Percentiles rank a stretch among this genome's conserved stretches.
phyloP scores from a whole-genome alignment of 2,329 filamentous ascomycete species.

The Iodosphaeria phyllophila region DNA sequence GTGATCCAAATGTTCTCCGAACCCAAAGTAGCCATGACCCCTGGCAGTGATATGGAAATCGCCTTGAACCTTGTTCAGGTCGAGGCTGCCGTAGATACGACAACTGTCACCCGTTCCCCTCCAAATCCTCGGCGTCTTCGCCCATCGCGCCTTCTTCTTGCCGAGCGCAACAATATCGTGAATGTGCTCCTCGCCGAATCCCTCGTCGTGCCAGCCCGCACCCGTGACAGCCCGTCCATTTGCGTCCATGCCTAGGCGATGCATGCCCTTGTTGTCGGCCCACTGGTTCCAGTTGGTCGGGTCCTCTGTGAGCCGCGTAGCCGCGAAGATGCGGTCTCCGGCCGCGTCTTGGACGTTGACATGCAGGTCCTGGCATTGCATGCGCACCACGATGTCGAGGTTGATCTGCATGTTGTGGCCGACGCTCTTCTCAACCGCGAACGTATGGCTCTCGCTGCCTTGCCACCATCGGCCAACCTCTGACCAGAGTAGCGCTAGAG shows the following conservation, averaged over 20 bases:
- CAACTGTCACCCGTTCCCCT: constrained; percentile 46
- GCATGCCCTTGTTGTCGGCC: constrained; percentile 51
- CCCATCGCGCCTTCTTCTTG: constrained; percentile 43
- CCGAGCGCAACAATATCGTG: constrained; percentile 71
- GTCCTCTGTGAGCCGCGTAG: constrained; percentile 53
- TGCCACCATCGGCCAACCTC: constrained; percentile 72
- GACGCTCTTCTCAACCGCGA: constrained; percentile 83
- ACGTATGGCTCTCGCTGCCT: constrained; percentile 72
- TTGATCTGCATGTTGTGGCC: constrained; percentile 84
- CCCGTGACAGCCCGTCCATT: constrained; percentile 36
- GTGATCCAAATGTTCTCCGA: constrained; percentile 67
- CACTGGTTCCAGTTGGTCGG: constrained; percentile 68
- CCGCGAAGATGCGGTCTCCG: constrained; percentile 79
- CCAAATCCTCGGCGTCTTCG: constrained; percentile 55
- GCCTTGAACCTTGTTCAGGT: constrained; percentile 91
- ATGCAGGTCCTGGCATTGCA: constrained; percentile 78
- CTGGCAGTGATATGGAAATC: constrained; percentile 95
- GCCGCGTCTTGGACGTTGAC: constrained; percentile 94
- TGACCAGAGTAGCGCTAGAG: constrained; percentile 53
- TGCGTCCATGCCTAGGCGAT: constrained; percentile 35
- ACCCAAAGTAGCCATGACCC: constrained; percentile 83
- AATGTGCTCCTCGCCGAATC: constrained; percentile 65
- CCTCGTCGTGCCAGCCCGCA: constrained; percentile 47
- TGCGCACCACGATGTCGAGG: constrained; percentile 77
- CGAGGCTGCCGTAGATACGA: constrained; percentile 73